Evolutionary conservation across 225 moss, liverwort and hornwort genomes (phyloP).

Genomic region (Physcomitrellopsis africana): DNA sequence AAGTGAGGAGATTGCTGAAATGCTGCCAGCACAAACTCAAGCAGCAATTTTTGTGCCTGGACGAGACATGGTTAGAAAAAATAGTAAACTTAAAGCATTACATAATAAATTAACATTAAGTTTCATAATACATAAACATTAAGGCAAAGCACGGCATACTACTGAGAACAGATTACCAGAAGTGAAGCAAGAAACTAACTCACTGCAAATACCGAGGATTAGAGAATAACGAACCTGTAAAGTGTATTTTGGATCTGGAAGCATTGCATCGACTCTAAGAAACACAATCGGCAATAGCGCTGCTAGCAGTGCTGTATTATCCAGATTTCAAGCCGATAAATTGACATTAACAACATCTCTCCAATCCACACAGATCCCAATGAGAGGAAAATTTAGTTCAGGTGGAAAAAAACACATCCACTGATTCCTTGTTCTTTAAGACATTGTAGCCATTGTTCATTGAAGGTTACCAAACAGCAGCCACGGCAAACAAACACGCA

Average conservation of each 20-base stretch:
- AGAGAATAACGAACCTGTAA: conserved; percentile 47
- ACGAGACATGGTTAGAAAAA: not conserved
- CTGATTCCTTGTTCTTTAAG: not conserved
- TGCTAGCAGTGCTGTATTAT: conserved; percentile 68
- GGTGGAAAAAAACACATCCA: not conserved
- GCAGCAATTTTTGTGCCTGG: conserved; percentile 72
- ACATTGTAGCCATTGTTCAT: not conserved
- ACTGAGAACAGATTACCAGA: not conserved
- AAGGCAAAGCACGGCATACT: not conserved
- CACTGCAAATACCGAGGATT: not conserved
- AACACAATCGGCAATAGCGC: conserved; percentile 87
- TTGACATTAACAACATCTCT: conserved; percentile 1
- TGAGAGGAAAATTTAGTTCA: not conserved
- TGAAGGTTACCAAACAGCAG: not conserved
- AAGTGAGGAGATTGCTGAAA: conserved; percentile 91
- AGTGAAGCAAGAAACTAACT: not conserved
- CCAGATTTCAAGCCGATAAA: conserved; percentile 25
- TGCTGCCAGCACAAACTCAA: conserved; percentile 78
- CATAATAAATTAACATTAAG: not conserved
- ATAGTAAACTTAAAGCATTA: not conserved
- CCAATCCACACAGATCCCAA: not conserved
- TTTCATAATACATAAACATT: not conserved
- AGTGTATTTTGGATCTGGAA: conserved; percentile 80
- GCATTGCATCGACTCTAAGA: conserved; percentile 83
- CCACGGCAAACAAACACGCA: not conserved